A percentile compares a stretch with the other conserved stretches of the same genome.
phyloP scores from a whole-genome alignment of 768 basidiomycete genomes.

The Dioszegia crocea region DNA sequence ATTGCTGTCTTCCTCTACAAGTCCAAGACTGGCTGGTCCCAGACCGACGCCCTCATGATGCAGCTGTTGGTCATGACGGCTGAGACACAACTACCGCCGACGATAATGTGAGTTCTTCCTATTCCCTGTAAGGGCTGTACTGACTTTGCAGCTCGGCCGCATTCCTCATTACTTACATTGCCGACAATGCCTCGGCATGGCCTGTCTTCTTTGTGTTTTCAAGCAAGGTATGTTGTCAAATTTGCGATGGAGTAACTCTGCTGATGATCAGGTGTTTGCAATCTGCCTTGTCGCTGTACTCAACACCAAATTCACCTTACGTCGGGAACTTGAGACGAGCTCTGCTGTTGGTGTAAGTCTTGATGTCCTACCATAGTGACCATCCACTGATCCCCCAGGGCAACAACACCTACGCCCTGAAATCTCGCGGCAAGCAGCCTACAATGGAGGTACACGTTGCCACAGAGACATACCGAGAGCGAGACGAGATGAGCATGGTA shows the following conservation, averaged over 20 bases:
- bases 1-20: constrained; percentile 1
- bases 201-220: constrained; percentile 1
- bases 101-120: not conserved
- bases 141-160: not conserved
- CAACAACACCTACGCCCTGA: constrained; percentile 6
- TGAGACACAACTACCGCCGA: constrained; percentile 12
- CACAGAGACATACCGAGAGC: not conserved
- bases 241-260: no score
- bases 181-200: not conserved
- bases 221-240: no score
- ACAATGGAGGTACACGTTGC: not conserved
- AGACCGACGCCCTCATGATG: constrained; percentile 1
- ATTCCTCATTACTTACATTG: not conserved
- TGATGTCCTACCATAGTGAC: not conserved
- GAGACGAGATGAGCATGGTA: not conserved
- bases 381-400: not conserved
- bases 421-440: constrained; percentile 5
- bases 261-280: constrained; percentile 8
- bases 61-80: not conserved
- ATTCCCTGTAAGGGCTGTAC: not conserved
- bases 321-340: not conserved
- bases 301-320: constrained; percentile 9
- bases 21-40: not conserved
- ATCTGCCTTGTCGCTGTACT: constrained; percentile 7
- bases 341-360: not conserved